Base-by-base conservation (phyloP, 1,139 yeast species). In the Magnusiomyces ingens region DNA sequence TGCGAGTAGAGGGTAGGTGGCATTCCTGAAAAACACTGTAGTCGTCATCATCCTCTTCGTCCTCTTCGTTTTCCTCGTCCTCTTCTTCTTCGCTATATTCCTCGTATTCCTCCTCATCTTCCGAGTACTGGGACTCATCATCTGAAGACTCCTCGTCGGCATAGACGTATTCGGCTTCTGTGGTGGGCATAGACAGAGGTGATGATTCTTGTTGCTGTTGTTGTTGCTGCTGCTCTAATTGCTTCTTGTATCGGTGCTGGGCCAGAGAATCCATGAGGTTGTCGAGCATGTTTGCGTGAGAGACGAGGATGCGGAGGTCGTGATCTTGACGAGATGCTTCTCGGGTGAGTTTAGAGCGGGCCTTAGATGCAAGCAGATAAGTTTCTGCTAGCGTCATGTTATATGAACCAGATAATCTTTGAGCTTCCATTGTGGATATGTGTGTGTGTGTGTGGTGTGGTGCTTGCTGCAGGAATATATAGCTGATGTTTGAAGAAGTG, bases 251-350 rank as follows among this genome's bases (percentile, higher is more conserved):
- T 29, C 62, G 58, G 35, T 56, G 60, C 22, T 57, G 52, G 13
- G 63, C 56, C 11, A 66, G 57, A 15, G 60, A 48, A 47, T 81
- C 90, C 81, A 85, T 82, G 48, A 86, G 66, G 58, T 75, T 75
- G 64, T 86, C 95, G 56, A 86, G 74, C 73, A 86, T 71, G 67
- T 85, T 86, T 18, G 94, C 93, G 68, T 86, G 94, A 37, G 82
- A 77, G 2, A 86, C 91, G 48, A 86, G 74, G 49, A 75, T 71
- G 56, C 89, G 75, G 53, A 86, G 73, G 57, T 81, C 72, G 45
- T 84, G 79, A 60, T 82, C 85, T 8, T 79, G 77, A 58, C 77
- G 76, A 38, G 78, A 66, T 2, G 91, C 91, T 65, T 84, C 90
- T 55, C 69, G 75, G 43, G 88, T 80, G 40, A 86, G 77, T 71